Evolutionary conservation across 805 yeast genomes (phyloP).

Genomic region (Ogataea sp.): DNA sequence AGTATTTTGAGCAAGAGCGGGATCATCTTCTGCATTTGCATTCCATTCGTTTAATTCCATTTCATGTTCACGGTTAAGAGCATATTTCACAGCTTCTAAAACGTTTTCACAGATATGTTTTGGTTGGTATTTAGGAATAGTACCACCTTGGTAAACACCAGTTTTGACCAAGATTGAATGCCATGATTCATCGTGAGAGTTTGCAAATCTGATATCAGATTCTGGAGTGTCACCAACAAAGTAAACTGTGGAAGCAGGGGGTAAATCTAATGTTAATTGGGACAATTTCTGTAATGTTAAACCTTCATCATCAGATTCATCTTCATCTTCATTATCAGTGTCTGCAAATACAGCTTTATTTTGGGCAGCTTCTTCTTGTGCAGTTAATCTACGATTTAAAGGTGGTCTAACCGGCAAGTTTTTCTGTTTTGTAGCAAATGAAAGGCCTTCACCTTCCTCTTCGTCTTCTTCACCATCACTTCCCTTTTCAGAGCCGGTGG

Average conservation of each 20-base stretch:
- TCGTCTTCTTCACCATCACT: slow-evolving; percentile 10
- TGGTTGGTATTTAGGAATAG: slow-evolving; percentile 72
- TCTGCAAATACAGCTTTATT: slow-evolving; percentile 16
- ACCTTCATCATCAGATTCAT: slow-evolving; percentile 31
- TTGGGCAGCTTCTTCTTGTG: slow-evolving; percentile 4
- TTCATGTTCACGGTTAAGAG: slow-evolving; percentile 73
- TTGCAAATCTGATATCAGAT: slow-evolving; percentile 81
- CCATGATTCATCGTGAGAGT: slow-evolving; percentile 81
- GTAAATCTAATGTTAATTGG: slow-evolving; percentile 46
- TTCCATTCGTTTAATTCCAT: slow-evolving; percentile 74
- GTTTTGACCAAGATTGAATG: slow-evolving; percentile 78
- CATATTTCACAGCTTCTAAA: slow-evolving; percentile 74
- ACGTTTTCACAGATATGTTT: slow-evolving; percentile 67
- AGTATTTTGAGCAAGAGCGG: slow-evolving; percentile 30
- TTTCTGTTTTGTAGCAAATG: slow-evolving; percentile 9
- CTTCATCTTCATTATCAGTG: slow-evolving; percentile 23
- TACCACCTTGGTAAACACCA: slow-evolving; percentile 79
- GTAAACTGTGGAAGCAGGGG: slow-evolving; percentile 80
- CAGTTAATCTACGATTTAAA: slow-evolving; percentile 3
- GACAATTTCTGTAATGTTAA: slow-evolving; percentile 37
- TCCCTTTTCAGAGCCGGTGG: neutral
- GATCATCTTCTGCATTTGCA: slow-evolving; percentile 20
- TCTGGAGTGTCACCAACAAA: slow-evolving; percentile 90
- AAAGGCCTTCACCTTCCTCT: slow-evolving; percentile 15
- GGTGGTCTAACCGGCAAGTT: slow-evolving; percentile 4